Base-by-base conservation (phyloP, 83 land plant genomes). In the Picea abies region DNA sequence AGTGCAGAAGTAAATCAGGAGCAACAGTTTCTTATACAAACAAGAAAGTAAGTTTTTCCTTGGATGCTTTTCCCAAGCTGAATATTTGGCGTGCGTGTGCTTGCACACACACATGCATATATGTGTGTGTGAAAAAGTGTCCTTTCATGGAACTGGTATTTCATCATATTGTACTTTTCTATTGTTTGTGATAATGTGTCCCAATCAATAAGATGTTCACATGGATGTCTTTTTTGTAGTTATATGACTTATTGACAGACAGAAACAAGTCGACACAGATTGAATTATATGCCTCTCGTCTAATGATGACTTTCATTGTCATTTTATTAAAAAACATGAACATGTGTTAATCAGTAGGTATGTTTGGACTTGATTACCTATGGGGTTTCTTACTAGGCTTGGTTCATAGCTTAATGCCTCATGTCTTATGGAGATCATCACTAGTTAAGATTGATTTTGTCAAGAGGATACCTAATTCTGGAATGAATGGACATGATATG, bases 31-130 rank as follows among this genome's bases (percentile, higher is more conserved):
- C 81, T 86, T 62, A 14, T 63, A 80, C 84, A 79, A 47, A 88
- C 88, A 81, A 88, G 81, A 82, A 80, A 85, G 92, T 86, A 76
- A 80, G 68, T 78, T 22, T 20, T 10, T 73, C 41, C 56, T 47
- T 19, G 22, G 12, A 56, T 56, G 15, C 60, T 56, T 14, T 15
- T 56, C 15, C 60, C 14, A 56, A 12, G 3, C 60, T 12, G 16
- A 56, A 56, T 11, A 56, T 49, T 49, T 49, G 56, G 56, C 56
- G 56, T 10, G 12, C 56, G 3, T 11, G 12, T 10, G 3, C 60
- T 11, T 5, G 49, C 56, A 49, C 56, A 49, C 56, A 49, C 12
- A 10, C 60, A 56, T 15, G 3, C 15, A 56, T 0, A 56, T 14
- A 56, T 12, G 12, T 8, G 16, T 20, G 39, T 32, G 3, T 68